Evolutionary conservation across 2,329 filamentous ascomycete species (phyloP), one percentile per base, ranked within the genome.

Genomic region (Monosporascus sp.): DNA sequence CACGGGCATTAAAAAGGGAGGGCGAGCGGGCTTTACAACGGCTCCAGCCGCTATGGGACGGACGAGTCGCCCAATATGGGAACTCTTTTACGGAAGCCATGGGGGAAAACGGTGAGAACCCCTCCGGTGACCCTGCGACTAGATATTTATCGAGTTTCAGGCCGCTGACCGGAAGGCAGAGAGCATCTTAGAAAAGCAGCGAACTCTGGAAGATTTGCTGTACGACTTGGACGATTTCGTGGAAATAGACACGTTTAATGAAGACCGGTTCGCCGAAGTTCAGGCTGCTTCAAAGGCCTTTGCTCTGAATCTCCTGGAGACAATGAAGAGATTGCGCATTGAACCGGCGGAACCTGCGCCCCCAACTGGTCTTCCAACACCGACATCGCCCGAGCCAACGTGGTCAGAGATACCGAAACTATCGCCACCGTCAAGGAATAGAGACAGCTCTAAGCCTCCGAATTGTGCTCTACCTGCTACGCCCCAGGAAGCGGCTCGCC

Each of bases 141-240:
- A 7, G 17, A 24, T 17, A 24, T 37, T 41, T 25, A 18, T 22
- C 47, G 17, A 24, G 14, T 14, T 55, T 55, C 24, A 50, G 18
- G 44, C 24, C 37, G 52, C 60, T 61, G 22, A 64, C 54, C 20
- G 36, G 36, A 27, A 49, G 47, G 18, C 43, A 64, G 61, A 64
- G 27, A 51, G 44, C 7, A 58, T 64, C 7, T 37, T 60, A 43
- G 58, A 62, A 48, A 60, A 57, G 15, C 62, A 63, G 24, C 58
- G 70, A 11, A 53, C 58, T 17, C 59, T 75, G 4, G 72, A 74
- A 48, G 70, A 74, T 50, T 61, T 74, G 3, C 65, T 76, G 7
- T 76, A 74, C 58, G 73, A 75, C 53, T 69, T 76, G 44, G 73
- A 76, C 41, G 74, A 76, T 60, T 74, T 68, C 52, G 68, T 69